These are phyloP conservation scores for Chondrostereum purpureum DNA, from an alignment of 1,284 basidiomycete genomes.

Conservation along the genomic window DNA sequence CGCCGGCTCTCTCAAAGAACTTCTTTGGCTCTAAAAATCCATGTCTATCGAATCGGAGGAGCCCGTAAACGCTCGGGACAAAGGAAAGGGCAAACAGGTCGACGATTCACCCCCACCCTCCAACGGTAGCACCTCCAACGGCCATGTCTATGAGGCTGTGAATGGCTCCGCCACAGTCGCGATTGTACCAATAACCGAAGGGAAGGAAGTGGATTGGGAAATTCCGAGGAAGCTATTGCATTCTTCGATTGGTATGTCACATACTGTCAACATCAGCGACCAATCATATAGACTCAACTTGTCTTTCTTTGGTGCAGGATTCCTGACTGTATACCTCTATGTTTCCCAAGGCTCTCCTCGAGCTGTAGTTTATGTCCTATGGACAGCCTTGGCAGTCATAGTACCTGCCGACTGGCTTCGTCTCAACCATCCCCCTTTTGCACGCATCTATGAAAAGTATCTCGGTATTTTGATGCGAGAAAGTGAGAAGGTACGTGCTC, in stretches of 20 bases:
- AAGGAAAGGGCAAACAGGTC: background rate
- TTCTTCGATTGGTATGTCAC: conserved; percentile 83
- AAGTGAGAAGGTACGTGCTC: conserved; percentile 68
- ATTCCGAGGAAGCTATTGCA: conserved; percentile 90
- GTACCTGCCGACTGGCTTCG: conserved; percentile 76
- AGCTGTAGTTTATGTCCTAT: conserved; percentile 60
- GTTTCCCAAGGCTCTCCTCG: conserved; percentile 47
- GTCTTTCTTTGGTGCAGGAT: no score
- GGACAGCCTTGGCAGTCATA: conserved; percentile 64
- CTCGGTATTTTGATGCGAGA: conserved; percentile 95
- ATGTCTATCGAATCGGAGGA: background rate
- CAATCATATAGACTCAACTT: no score
- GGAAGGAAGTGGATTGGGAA: conserved; percentile 60
- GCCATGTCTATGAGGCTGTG: no score
- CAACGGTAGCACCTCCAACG: background rate
- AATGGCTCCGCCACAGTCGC: no score
- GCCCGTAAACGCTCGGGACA: background rate
- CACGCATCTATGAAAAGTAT: conserved; percentile 66
- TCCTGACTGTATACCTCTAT: conserved; percentile 80
- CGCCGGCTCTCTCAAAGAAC: no score
- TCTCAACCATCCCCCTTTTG: conserved; percentile 66
- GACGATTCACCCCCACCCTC: background rate
- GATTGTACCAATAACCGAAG: background rate
- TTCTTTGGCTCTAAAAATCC: background rate
- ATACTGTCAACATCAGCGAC: no score